A percentile compares a stretch with the other conserved stretches of the same genome.
Evolutionary conservation across 2,329 filamentous ascomycete genomes (phyloP).

Genomic region (Fusarium nelsonii): DNA sequence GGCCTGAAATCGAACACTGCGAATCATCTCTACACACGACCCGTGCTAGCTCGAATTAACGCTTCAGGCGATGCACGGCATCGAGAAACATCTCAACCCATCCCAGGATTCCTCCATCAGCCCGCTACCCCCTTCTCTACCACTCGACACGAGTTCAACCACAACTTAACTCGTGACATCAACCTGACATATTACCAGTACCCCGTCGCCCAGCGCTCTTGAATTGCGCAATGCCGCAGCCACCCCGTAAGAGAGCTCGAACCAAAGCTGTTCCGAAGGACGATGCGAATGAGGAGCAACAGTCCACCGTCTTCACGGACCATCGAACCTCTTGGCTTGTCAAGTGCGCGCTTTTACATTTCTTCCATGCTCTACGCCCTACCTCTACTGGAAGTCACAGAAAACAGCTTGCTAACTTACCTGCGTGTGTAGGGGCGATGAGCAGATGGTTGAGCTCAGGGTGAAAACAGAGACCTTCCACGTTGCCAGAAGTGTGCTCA

Average conservation of each 20-base stretch:
- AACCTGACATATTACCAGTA: neutral
- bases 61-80: neutral
- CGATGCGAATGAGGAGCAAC: conserved; percentile 38
- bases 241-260: conserved; percentile 39
- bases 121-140: neutral
- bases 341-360: conserved; percentile 45
- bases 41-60: neutral
- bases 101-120: neutral
- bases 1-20: neutral
- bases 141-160: neutral
- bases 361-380: neutral
- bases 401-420: conserved; percentile 6
- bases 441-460: conserved; percentile 50
- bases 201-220: neutral
- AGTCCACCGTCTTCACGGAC: conserved; percentile 48
- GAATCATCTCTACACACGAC: no score
- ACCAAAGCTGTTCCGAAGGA: conserved; percentile 25
- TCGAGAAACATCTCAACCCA: neutral
- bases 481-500: conserved; percentile 50
- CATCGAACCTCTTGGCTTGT: conserved; percentile 53
- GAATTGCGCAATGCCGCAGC: conserved; percentile 22
- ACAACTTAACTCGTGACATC: neutral
- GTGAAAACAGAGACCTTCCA: conserved; percentile 49
- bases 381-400: neutral
- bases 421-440: conserved; percentile 44